Conservation (phyloP, 1,284 basidiomycete species). For the Cutaneotrichosporon mucoides region DNA sequence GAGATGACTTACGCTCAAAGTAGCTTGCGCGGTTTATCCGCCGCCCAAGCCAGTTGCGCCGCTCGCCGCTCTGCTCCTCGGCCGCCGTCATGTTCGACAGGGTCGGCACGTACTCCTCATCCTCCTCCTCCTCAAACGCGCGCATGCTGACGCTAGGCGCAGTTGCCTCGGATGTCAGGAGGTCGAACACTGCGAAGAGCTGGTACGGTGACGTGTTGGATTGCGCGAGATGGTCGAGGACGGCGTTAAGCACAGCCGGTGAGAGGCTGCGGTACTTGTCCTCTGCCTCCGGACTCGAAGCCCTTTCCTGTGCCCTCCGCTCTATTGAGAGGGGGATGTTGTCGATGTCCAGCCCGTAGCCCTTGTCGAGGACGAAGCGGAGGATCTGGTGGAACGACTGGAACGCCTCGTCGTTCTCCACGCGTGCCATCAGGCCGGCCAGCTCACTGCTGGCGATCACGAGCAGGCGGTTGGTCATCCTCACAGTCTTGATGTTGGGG, state of each 20-base stretch:
- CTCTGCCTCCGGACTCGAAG: background rate
- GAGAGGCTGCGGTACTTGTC: background rate
- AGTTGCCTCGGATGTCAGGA: constrained; percentile 2
- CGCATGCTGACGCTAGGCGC: background rate
- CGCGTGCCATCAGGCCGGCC: background rate
- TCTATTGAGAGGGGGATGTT: constrained; percentile 13
- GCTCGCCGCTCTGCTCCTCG: background rate
- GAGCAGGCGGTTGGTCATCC: constrained; percentile 13
- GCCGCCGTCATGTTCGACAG: background rate
- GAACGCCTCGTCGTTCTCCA: background rate
- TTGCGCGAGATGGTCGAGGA: constrained; percentile 7
- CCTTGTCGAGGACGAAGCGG: constrained; percentile 12
- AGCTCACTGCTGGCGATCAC: constrained; percentile 7
- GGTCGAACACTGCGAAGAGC: constrained; percentile 14
- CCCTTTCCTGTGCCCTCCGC: background rate
- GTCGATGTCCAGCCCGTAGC: constrained; percentile 17
- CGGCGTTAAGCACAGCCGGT: constrained; percentile 7
- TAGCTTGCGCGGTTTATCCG: background rate
- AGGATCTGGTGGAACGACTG: constrained; percentile 10
- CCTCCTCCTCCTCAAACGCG: constrained; percentile 12
- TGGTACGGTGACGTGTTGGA: constrained; percentile 4
- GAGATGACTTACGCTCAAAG: background rate
- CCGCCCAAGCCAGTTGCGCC: constrained; percentile 9
- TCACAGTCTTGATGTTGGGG: background rate
- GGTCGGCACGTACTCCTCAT: constrained; percentile 11